Evolutionary conservation across 345 rosid species (phyloP).

Genomic region (Punica granatum): DNA sequence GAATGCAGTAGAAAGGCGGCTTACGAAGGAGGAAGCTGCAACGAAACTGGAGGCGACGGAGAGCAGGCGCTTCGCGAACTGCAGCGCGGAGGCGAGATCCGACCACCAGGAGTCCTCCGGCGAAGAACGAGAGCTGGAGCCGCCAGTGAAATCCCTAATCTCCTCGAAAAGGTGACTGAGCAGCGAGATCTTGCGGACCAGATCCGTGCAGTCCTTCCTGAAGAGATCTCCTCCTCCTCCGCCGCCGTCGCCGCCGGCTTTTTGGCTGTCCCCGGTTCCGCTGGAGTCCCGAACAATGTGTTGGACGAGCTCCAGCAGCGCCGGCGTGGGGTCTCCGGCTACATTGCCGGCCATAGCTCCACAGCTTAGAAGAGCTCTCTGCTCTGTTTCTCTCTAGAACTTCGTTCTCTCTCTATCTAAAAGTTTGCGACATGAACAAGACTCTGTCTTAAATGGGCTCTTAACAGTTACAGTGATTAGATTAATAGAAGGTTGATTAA

Average conservation of each 20-base stretch:
- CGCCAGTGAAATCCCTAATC: constrained; percentile 33
- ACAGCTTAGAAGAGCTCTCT: not conserved
- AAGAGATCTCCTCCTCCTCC: constrained; percentile 24
- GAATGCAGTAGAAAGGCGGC: constrained; percentile 10
- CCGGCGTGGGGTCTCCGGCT: constrained; percentile 12
- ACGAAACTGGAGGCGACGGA: constrained; percentile 29
- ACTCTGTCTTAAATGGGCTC: not conserved
- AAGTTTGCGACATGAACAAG: constrained; percentile 3
- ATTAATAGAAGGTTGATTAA: not conserved
- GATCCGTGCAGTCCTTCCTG: constrained; percentile 74
- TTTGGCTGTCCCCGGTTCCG: not conserved
- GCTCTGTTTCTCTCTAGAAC: constrained; percentile 1
- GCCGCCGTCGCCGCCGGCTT: not conserved
- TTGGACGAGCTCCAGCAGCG: constrained; percentile 16
- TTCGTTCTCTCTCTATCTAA: constrained; percentile 2
- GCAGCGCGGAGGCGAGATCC: constrained; percentile 51
- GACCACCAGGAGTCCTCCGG: constrained; percentile 43
- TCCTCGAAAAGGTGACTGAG: constrained; percentile 81
- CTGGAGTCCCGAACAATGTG: constrained; percentile 8
- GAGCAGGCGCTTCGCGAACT: constrained; percentile 53
- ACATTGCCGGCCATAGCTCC: constrained; percentile 16
- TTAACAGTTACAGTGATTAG: constrained; percentile 8
- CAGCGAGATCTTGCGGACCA: constrained; percentile 59
- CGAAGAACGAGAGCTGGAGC: constrained; percentile 17
- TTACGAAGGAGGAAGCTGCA: constrained; percentile 50